Evolutionary conservation across 345 rosid genomes (phyloP).

Genomic region (Salix udensis): DNA sequence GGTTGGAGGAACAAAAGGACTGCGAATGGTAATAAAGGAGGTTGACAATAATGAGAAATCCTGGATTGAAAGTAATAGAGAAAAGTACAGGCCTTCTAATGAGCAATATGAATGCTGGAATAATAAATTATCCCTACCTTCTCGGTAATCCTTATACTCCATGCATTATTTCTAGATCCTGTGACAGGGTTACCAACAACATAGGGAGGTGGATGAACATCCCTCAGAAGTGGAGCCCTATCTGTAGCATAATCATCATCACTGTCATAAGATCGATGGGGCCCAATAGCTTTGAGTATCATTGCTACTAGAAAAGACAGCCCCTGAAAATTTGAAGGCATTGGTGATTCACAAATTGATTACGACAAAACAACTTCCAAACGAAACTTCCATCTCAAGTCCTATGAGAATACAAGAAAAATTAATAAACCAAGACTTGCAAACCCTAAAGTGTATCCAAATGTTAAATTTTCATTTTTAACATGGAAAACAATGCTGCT

Average conservation of each 20-base stretch:
- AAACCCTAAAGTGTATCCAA: neutral
- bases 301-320: constrained; percentile 53
- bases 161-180: constrained; percentile 50
- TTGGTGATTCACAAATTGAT: constrained; percentile 5
- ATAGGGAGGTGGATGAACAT: constrained; percentile 46
- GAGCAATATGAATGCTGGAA: neutral
- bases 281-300: constrained; percentile 74
- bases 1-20: neutral
- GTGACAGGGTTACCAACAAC: constrained; percentile 60
- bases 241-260: constrained; percentile 64
- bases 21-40: neutral
- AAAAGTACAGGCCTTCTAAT: neutral
- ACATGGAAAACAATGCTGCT: neutral
- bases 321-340: constrained; percentile 42
- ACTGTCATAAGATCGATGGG: constrained; percentile 63
- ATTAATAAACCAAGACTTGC: neutral
- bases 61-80: neutral
- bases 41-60: neutral
- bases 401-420: neutral
- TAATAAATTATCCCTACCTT: constrained; percentile 35
- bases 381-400: neutral
- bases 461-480: neutral
- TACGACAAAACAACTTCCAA: neutral
- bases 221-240: constrained; percentile 60
- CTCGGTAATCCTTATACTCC: constrained; percentile 51